Percentiles rank a stretch among this genome's conserved stretches.
phyloP scores from a whole-genome alignment of 768 basidiomycete genomes.

The Leccinum subtestaceum region DNA sequence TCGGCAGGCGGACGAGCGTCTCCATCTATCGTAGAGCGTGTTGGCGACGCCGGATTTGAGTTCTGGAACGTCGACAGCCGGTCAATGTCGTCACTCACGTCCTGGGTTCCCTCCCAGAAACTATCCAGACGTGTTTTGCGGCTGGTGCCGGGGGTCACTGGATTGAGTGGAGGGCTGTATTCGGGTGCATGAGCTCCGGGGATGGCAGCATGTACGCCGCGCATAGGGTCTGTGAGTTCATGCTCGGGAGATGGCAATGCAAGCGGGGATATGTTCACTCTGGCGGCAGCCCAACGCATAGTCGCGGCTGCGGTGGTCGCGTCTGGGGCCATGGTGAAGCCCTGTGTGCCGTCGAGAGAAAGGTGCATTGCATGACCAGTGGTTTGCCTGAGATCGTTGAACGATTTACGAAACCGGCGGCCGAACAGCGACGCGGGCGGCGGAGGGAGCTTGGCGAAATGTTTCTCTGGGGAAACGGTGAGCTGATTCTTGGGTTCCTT shows the following conservation, averaged over 20 bases:
- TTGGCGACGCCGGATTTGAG: slow-evolving; percentile 25
- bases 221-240: slow-evolving; percentile 89
- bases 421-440: slow-evolving; percentile 28
- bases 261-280: slow-evolving; percentile 81
- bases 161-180: slow-evolving; percentile 34
- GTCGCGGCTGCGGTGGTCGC: slow-evolving; percentile 72
- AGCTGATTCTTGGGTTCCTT: slow-evolving; percentile 19
- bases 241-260: slow-evolving; percentile 88
- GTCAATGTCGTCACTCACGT: slow-evolving; percentile 45
- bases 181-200: slow-evolving; percentile 54
- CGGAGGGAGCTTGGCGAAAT: slow-evolving; percentile 25
- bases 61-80: slow-evolving; percentile 24
- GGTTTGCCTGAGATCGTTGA: slow-evolving; percentile 41
- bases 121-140: slow-evolving; percentile 60
- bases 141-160: slow-evolving; percentile 45
- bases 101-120: slow-evolving; percentile 78
- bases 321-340: slow-evolving; percentile 42
- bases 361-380: slow-evolving; percentile 26
- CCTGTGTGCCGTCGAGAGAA: slow-evolving; percentile 29
- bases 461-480: slow-evolving; percentile 26
- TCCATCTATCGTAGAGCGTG: slow-evolving; percentile 5
- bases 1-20: slow-evolving; percentile 7
- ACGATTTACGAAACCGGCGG: slow-evolving; percentile 46
- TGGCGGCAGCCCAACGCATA: slow-evolving; percentile 81
- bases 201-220: slow-evolving; percentile 63